Evolutionary conservation across 2,329 filamentous ascomycete genomes (phyloP), one percentile per base, ranked within the genome.

Genomic region (Clarireedia paspali): DNA sequence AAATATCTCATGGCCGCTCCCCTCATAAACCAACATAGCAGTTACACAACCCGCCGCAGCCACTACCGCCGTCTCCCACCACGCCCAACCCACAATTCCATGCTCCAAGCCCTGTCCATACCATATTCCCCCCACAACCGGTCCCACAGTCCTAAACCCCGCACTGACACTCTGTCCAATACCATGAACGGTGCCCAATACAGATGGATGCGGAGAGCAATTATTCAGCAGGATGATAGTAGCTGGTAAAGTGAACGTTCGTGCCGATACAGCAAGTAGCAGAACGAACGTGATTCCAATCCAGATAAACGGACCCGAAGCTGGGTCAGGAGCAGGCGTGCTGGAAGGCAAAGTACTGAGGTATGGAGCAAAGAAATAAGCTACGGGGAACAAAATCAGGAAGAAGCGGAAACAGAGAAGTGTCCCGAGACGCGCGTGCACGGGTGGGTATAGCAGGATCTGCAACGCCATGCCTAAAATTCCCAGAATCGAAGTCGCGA

Each of bases 401-500:
- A 86, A 87, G 57, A 75, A 75, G 23, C 81, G 77, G 71, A 87
- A 89, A n/a, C 80, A 83, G 3, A 76, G 75, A 60, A 89, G 73
- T 0, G 85, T 85, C 15, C 86, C 87, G 9, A 88, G 78, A 2
- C 77, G 77, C 1, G 76, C 75, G 63, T 88, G 85, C 3, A 88
- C 73, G 42, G 75, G 74, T 0, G 86, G 86, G 66, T 89, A 90
- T 7, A 87, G 70, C 53, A 85, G 75, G 23, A 89, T 77, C 67
- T 89, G 87, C 3, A 90, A 73, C 0, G 79, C 72, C 61, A 90
- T 83, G 40, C 86, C 87, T 27, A 89, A 74, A 34, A 86, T 70
- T 6, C 87, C 87, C 3, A 89, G 79, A 60, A 88, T 81, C 4
- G 85, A 83, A 27, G 85, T 87, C 6, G 85, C 85, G 44, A 86